These are phyloP conservation scores for Lathyrus tuberosus DNA, from an alignment of 306 rosid species.

Conservation along the genomic window DNA sequence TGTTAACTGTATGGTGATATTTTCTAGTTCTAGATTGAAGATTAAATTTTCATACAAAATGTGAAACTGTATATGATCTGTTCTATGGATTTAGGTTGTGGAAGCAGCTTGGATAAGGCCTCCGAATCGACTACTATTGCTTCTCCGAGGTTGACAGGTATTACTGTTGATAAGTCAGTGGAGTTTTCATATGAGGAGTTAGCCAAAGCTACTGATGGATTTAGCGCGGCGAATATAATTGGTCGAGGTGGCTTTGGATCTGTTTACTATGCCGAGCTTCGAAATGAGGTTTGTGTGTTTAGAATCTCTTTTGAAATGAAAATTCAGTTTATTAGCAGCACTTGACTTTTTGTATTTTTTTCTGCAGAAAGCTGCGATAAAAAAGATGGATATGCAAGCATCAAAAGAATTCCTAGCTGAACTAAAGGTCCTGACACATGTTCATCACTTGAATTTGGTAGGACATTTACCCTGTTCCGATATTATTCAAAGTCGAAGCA, in stretches of 20 bases:
- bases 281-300: conserved; percentile 64
- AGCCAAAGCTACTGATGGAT: conserved; percentile 63
- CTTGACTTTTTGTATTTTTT: not conserved
- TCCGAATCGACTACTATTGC: conserved; percentile 45
- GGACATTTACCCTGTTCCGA: conserved; percentile 5
- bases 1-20: not conserved
- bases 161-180: conserved; percentile 74
- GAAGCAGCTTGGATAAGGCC: conserved; percentile 47
- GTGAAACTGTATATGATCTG: conserved; percentile 10
- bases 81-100: conserved; percentile 46
- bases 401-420: conserved; percentile 76
- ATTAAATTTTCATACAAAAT: conserved; percentile 7
- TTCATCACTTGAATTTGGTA: conserved; percentile 88
- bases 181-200: conserved; percentile 79
- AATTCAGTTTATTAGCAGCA: conserved; percentile 13
- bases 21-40: not conserved
- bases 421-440: conserved; percentile 70
- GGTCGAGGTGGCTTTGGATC: conserved; percentile 84
- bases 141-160: conserved; percentile 55
- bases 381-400: conserved; percentile 87
- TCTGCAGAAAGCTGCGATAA: conserved; percentile 70
- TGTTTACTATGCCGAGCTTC: conserved; percentile 69
- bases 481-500: conserved; percentile 3
- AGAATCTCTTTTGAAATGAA: conserved; percentile 14
- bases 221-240: conserved; percentile 53